Evolutionary conservation across 306 rosid species (phyloP).

Genomic region (Rosa multiflora): DNA sequence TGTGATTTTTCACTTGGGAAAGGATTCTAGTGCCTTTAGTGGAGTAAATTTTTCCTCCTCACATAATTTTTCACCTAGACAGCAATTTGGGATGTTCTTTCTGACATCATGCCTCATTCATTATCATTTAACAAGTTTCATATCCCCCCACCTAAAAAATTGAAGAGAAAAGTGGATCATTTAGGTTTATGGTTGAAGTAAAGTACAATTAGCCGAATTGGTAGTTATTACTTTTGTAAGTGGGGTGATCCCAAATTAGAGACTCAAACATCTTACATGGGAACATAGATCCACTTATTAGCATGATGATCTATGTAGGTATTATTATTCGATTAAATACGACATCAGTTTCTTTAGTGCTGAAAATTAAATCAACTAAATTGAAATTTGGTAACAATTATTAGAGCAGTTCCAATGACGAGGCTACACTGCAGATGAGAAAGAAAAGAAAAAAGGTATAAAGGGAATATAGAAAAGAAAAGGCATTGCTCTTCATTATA

Average conservation of each 20-base stretch:
- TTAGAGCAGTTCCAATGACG: not conserved
- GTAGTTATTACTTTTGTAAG: not conserved
- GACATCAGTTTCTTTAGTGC: not conserved
- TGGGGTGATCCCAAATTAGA: not conserved
- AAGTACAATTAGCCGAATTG: not conserved
- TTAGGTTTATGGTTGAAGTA: not conserved
- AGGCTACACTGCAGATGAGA: not conserved
- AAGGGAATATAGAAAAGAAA: not conserved
- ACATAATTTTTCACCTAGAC: not conserved
- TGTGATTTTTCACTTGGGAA: not conserved
- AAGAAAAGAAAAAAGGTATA: too few species aligned
- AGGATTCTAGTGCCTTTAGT: not conserved
- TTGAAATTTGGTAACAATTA: not conserved
- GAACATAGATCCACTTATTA: not conserved
- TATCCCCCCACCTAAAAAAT: not conserved
- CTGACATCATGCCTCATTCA: not conserved
- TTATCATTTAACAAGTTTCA: not conserved
- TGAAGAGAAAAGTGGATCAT: not conserved
- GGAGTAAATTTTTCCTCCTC: not conserved
- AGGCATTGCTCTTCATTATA: not conserved
- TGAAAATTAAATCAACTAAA: not conserved
- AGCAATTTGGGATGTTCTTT: not conserved
- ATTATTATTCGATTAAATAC: too few species aligned
- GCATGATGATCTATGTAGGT: not conserved
- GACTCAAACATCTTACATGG: not conserved